Evolutionary conservation across 2,329 filamentous ascomycete species (phyloP).

Genomic region (Neoascochyta sp.): DNA sequence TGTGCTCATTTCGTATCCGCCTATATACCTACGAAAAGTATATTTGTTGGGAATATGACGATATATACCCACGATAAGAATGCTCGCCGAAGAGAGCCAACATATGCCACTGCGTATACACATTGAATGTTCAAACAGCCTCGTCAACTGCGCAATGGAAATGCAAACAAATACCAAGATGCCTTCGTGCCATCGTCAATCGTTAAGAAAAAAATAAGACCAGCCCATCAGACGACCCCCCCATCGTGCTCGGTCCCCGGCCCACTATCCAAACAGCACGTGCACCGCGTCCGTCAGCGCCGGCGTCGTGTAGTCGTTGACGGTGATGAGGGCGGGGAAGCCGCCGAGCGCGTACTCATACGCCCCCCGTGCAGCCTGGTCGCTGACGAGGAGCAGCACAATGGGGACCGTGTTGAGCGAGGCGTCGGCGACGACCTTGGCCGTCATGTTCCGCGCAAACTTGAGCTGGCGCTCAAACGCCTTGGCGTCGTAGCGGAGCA

Average conservation of each 20-base stretch:
- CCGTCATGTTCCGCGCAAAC: slow-evolving; percentile 24
- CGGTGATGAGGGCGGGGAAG: slow-evolving; percentile 26
- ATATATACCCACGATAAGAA: too few species aligned
- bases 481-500: slow-evolving; percentile 16
- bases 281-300: slow-evolving; percentile 24
- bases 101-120: slow-evolving; percentile 7
- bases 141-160: not conserved
- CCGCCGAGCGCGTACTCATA: slow-evolving; percentile 23
- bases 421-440: slow-evolving; percentile 12
- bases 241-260: not conserved
- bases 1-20: too few species aligned
- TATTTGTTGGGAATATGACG: too few species aligned
- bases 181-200: slow-evolving; percentile 4
- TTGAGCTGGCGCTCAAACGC: slow-evolving; percentile 31
- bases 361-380: slow-evolving; percentile 8
- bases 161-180: not conserved
- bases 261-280: slow-evolving; percentile 23
- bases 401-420: slow-evolving; percentile 20
- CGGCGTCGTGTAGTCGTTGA: slow-evolving; percentile 27
- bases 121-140: slow-evolving; percentile 1
- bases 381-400: slow-evolving; percentile 26
- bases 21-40: too few species aligned
- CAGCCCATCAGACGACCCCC: slow-evolving; percentile 1
- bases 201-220: not conserved
- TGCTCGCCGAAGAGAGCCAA: slow-evolving; percentile 5